These are phyloP conservation scores for Linum tenue DNA, from an alignment of 345 rosid genomes.

Conservation along the genomic window DNA sequence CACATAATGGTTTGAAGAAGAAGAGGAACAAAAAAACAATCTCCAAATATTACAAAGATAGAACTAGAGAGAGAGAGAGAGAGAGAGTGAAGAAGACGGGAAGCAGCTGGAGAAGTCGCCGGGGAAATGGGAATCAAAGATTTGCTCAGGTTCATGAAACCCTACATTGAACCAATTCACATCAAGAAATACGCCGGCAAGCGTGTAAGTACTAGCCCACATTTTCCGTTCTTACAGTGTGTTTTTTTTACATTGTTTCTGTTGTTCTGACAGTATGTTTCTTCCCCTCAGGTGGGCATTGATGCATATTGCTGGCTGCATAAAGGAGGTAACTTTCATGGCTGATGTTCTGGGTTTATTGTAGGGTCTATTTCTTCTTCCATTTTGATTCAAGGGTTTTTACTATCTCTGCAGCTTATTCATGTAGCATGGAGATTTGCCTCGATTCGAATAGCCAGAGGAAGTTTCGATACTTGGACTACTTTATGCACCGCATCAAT, in stretches of 20 bases:
- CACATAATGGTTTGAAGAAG: neutral
- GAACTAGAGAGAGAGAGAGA: neutral
- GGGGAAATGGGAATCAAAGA: constrained; percentile 71
- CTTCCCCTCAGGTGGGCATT: constrained; percentile 68
- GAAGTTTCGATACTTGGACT: constrained; percentile 54
- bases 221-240: neutral
- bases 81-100: neutral
- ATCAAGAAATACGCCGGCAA: constrained; percentile 69
- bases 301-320: constrained; percentile 94
- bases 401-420: constrained; percentile 46
- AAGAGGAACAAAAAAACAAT: neutral
- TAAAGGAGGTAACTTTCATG: constrained; percentile 62
- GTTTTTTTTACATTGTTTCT: neutral
- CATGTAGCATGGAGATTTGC: constrained; percentile 94
- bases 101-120: constrained; percentile 10
- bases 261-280: neutral
- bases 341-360: neutral
- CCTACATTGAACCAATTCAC: constrained; percentile 61
- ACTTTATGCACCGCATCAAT: constrained; percentile 74
- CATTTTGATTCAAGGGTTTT: neutral
- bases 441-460: constrained; percentile 48
- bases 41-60: neutral
- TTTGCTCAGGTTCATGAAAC: constrained; percentile 83
- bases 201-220: constrained; percentile 33
- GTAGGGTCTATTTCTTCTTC: neutral